Evolutionary conservation across 2,329 filamentous ascomycete species (phyloP).

Genomic region (Decorospora gaudefroyi): DNA sequence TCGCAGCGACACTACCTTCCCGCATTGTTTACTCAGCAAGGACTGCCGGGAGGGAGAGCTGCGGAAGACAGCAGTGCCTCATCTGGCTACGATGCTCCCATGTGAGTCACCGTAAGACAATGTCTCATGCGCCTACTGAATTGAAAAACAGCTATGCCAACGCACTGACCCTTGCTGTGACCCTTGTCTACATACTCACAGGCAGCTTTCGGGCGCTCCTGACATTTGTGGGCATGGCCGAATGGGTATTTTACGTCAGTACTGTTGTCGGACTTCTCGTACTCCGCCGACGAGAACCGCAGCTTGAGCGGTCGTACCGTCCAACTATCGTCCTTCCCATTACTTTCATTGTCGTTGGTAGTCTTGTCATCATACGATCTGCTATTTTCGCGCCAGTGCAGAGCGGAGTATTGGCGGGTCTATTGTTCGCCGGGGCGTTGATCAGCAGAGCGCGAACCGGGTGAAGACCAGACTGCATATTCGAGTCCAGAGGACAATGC

Average conservation of each 20-base stretch:
- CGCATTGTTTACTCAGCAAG: slow-evolving; percentile 37
- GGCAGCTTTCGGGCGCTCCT: slow-evolving; percentile 65
- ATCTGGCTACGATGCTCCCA: slow-evolving; percentile 39
- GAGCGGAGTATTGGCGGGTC: slow-evolving; percentile 56
- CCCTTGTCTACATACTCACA: slow-evolving; percentile 62
- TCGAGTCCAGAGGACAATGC: too few relatives aligned
- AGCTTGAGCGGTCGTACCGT: slow-evolving; percentile 61
- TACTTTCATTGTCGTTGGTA: slow-evolving; percentile 62
- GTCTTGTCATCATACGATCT: slow-evolving; percentile 63
- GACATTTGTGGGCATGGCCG: slow-evolving; percentile 53
- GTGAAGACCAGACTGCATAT: slow-evolving; percentile 11
- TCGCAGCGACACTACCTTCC: slow-evolving; percentile 45
- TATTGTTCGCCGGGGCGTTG: slow-evolving; percentile 57
- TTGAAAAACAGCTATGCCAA: slow-evolving; percentile 35
- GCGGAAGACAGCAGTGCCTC: slow-evolving; percentile 4
- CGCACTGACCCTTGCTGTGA: slow-evolving; percentile 37
- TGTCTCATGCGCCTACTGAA: slow-evolving; percentile 17
- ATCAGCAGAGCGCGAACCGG: slow-evolving; percentile 39
- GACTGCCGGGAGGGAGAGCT: slow-evolving; percentile 23
- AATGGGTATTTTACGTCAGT: slow-evolving; percentile 67
- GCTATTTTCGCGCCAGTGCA: slow-evolving; percentile 63
- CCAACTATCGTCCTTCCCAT: slow-evolving; percentile 57
- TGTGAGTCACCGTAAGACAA: slow-evolving; percentile 24
- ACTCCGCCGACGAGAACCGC: slow-evolving; percentile 61
- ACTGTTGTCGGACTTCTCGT: slow-evolving; percentile 64